Evolutionary conservation across 1,284 basidiomycete genomes (phyloP), one percentile per base, ranked within the genome.

Genomic region (Xerocomus nothofagi): DNA sequence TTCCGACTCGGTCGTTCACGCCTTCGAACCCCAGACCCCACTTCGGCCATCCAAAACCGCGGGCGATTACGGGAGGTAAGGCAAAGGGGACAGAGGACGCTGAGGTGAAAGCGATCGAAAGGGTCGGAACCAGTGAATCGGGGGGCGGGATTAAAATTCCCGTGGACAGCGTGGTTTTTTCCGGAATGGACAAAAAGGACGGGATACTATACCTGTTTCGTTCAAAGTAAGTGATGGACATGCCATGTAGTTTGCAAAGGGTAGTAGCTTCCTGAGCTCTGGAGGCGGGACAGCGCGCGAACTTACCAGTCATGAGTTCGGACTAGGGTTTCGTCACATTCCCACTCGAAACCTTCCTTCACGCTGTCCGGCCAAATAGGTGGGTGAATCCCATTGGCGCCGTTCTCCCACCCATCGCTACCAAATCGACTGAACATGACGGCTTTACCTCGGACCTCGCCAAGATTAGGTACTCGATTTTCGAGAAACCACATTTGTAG

Each of bases 251-350:
- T 39, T 36, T 15, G 24, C n/a, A 45, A 32, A 11, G 4, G 40
- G 24, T 17, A 17, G 23, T 21, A 8, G n/a, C n/a, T 33, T 24
- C 40, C 9, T 34, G 45, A 39, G 24, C 41, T 33, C 20, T 36
- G 37, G 33, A 45, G 33, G 21, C 14, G 31, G 41, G 18, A 18
- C 40, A 44, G 26, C 46, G 42, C 38, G 37, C 15, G 11, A 23
- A 68, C 81, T 46, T 60, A 91, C 92, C 92, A 94, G 65, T 94
- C 92, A 45, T 92, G 88, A 3, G 79, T 89, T 50, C 80, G 76
- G 9, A 93, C 83, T 21, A 78, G 66, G 0, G 81, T 88, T 37
- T 78, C 75, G 54, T 82, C 81, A 57, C 84, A 81, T 44, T 82
- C 73, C 88, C 89, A 93, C 30, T 77, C 73, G 63, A 93, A 95